phyloP scores from a whole-genome alignment of 2,329 filamentous ascomycete species.

The Ophiocordyceps unilateralis region DNA sequence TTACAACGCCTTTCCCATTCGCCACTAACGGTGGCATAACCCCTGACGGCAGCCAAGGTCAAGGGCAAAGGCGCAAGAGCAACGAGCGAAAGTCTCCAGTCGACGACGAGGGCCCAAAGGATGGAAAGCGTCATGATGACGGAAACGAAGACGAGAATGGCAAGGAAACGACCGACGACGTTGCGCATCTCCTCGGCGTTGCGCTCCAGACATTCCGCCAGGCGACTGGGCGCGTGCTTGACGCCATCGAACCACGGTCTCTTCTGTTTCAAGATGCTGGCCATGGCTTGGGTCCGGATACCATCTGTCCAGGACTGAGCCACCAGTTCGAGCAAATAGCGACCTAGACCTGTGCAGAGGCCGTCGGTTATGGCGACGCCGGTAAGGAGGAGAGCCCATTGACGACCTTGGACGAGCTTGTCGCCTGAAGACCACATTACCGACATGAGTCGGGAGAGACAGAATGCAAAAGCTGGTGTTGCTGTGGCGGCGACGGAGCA shows the following conservation, averaged over 20 bases:
- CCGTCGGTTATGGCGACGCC: constrained; percentile 52
- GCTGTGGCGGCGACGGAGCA: constrained; percentile 47
- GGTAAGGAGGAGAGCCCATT: constrained; percentile 55
- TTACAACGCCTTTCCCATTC: constrained; percentile 59
- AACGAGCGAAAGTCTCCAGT: constrained; percentile 70
- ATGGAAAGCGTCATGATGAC: constrained; percentile 54
- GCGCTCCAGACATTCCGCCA: constrained; percentile 60
- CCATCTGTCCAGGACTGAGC: constrained; percentile 64
- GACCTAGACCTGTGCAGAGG: constrained; percentile 43
- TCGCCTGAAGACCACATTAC: constrained; percentile 44
- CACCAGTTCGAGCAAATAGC: constrained; percentile 53
- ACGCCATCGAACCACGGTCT: constrained; percentile 61
- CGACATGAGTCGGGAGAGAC: constrained; percentile 54
- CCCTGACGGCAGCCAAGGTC: constrained; percentile 46
- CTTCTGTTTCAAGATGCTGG: constrained; percentile 56
- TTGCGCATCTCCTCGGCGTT: constrained; percentile 80
- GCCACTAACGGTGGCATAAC: constrained; percentile 46
- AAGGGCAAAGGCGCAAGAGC: constrained; percentile 51
- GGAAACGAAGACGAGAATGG: constrained; percentile 47
- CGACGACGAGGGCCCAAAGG: constrained; percentile 54
- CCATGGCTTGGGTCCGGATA: constrained; percentile 51
- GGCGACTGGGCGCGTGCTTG: constrained; percentile 41
- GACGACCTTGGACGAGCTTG: constrained; percentile 31
- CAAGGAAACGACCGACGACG: constrained; percentile 61
- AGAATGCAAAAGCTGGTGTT: constrained; percentile 59